Conservation (phyloP, 1,284 basidiomycete species). For the Moesziomyces parantarcticus region DNA sequence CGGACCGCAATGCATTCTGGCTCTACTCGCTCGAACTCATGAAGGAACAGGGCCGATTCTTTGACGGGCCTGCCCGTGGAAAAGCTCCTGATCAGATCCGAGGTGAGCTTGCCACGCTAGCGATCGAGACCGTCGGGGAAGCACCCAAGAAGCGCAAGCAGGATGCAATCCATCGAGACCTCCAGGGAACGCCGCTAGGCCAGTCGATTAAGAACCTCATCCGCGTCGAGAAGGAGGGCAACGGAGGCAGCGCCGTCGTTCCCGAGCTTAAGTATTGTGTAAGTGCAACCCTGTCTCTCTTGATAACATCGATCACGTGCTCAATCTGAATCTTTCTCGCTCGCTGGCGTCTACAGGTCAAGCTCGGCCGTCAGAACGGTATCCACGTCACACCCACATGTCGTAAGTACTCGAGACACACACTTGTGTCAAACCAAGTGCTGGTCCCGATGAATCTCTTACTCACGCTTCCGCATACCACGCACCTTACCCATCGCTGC, state of each 20-base stretch:
- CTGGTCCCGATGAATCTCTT: too few relatives aligned
- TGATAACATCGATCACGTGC: background rate
- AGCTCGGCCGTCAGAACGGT: conserved; percentile 88
- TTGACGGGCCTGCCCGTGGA: conserved; percentile 79
- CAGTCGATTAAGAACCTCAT: conserved; percentile 75
- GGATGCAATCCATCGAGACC: conserved; percentile 69
- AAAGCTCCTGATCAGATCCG: conserved; percentile 80
- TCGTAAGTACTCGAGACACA: conserved; percentile 33
- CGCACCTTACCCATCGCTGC: too few relatives aligned
- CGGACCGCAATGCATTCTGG: conserved; percentile 54
- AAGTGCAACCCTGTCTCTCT: conserved; percentile 1
- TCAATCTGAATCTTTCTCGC: background rate
- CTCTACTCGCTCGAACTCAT: conserved; percentile 74
- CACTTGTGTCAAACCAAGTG: too few relatives aligned
- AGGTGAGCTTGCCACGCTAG: conserved; percentile 75
- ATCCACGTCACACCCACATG: conserved; percentile 92
- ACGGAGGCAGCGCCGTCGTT: conserved; percentile 80
- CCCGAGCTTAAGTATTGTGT: conserved; percentile 84
- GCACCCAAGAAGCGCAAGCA: conserved; percentile 65
- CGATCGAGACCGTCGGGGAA: conserved; percentile 72
- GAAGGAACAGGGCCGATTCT: conserved; percentile 79
- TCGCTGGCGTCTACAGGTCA: conserved; percentile 70
- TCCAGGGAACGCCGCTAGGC: conserved; percentile 66
- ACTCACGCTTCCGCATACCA: too few relatives aligned
- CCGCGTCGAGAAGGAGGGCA: conserved; percentile 75